Base-by-base conservation (phyloP, 495 filamentous ascomycete genomes). In the Podospora pseudoanserina region DNA sequence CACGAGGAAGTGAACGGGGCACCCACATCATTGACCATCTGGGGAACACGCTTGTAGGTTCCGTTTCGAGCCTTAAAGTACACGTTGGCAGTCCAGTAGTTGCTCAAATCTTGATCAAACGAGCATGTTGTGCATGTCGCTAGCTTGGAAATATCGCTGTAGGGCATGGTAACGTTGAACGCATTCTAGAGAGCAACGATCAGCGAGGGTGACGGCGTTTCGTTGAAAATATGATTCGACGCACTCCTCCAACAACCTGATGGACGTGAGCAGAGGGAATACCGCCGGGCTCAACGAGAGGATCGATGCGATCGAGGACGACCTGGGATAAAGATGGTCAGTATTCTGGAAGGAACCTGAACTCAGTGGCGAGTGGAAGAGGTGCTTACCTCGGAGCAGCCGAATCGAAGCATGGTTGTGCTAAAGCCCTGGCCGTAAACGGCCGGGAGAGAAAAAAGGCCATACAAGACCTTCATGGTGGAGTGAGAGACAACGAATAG, bases 81-180 rank as follows among this genome's bases (percentile, higher is more conserved):
- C 60, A 85, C 71, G 74, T 78, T 79, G 57, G 83, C 82, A 0
- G 83, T 84, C 83, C 83, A 85, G 79, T 85, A 85, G 78, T 84
- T 84, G 65, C 75, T 78, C 63, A 82, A 76, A 65, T 83, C 80
- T 67, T 83, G 76, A 28, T 76, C 70, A 66, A 82, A 83, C 34
- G 73, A 75, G 69, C 81, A 83, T 1, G 77, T 78, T 0, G 81
- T 83, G 74, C 81, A 83, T 13, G 57, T 71, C 11, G 80, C 77
- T 13, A 72, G 63, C 27, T 66, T 68, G 18, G 81, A 71, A 34
- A 81, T 77, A 64, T 83, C 80, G 20, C 72, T 74, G 7, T 44
- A 32, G 2, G 79, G 77, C 78, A 83, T 81, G 39, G 76, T 75
- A 0, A 77, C 78, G 72, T 82, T 81, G 78, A 83, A 82, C 44